Evolutionary conservation across 2,329 filamentous ascomycete genomes (phyloP).

Genomic region (Aspergillus latus): DNA sequence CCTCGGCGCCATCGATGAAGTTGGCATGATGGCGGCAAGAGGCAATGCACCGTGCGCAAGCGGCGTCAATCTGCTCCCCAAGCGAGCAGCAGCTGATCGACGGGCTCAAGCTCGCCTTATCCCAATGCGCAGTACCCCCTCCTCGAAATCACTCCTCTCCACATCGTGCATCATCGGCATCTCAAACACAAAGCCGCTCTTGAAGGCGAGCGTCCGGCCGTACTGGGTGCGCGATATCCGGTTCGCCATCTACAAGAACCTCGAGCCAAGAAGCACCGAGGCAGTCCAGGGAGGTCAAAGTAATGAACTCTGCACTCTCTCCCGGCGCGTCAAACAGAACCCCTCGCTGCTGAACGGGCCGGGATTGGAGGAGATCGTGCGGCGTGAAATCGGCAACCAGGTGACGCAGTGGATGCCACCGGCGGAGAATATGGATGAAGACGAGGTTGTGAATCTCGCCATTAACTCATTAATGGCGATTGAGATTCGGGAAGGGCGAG

Average conservation of each 20-base stretch:
- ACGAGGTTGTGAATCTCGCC: conserved; percentile 5
- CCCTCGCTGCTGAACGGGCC: conserved; percentile 9
- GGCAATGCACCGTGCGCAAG: neutral
- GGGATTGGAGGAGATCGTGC: conserved; percentile 1
- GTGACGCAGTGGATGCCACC: conserved; percentile 8
- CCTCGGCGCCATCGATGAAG: conserved; percentile 26
- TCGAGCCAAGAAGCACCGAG: neutral
- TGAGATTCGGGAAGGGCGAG: conserved; percentile 17
- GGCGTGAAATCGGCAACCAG: conserved; percentile 5
- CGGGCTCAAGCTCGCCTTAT: neutral
- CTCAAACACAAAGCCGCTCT: conserved; percentile 12
- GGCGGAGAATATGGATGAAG: conserved; percentile 7
- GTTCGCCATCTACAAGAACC: conserved; percentile 9
- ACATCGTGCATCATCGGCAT: conserved; percentile 6
- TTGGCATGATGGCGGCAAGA: conserved; percentile 17
- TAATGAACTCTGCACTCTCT: neutral
- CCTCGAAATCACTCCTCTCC: neutral
- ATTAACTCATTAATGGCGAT: conserved; percentile 20
- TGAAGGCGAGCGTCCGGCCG: conserved; percentile 2
- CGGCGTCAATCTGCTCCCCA: neutral
- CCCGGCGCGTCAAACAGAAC: neutral
- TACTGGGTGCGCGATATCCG: conserved; percentile 14
- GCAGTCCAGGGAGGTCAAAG: neutral
- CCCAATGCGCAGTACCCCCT: neutral
- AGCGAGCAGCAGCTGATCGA: conserved; percentile 6